A percentile compares a stretch with the other conserved stretches of the same genome.
phyloP scores from a whole-genome alignment of 441 rosid genomes.

The Erodium trifolium region DNA sequence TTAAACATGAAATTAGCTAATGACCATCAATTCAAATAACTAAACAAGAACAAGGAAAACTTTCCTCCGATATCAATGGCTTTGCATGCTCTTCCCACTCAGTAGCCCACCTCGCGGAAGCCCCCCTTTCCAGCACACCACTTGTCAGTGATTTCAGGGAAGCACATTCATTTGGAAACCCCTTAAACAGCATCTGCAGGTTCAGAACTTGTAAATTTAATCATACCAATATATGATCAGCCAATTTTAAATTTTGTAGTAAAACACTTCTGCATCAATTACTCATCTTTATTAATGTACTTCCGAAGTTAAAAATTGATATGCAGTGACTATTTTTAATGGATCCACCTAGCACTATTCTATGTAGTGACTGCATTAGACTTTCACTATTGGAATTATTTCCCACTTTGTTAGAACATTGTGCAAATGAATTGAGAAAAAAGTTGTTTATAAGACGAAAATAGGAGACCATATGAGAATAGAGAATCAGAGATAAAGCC shows the following conservation, averaged over 20 bases:
- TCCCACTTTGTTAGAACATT: not conserved
- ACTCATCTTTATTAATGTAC: too few relatives aligned
- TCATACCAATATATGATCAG: not conserved
- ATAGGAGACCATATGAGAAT: too few relatives aligned
- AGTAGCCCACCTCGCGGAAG: constrained; percentile 69
- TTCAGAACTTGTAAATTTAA: constrained; percentile 2
- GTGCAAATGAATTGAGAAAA: not conserved
- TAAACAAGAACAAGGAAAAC: constrained; percentile 17
- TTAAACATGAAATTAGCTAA: not conserved
- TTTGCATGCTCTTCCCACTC: constrained; percentile 93
- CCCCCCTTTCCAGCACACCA: constrained; percentile 59
- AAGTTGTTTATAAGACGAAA: not conserved
- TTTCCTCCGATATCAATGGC: constrained; percentile 65
- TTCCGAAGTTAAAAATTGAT: not conserved
- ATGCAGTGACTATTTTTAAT: not conserved
- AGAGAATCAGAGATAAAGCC: not conserved
- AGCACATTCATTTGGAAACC: constrained; percentile 63
- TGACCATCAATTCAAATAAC: not conserved
- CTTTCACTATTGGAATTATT: not conserved
- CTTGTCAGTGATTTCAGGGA: constrained; percentile 49
- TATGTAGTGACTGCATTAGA: not conserved
- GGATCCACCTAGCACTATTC: not conserved
- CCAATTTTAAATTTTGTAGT: not conserved
- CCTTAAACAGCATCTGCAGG: constrained; percentile 62
- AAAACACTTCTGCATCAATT: not conserved